Conservation (phyloP, 2,329 filamentous ascomycete genomes). For the Paecilomyces variotii region DNA sequence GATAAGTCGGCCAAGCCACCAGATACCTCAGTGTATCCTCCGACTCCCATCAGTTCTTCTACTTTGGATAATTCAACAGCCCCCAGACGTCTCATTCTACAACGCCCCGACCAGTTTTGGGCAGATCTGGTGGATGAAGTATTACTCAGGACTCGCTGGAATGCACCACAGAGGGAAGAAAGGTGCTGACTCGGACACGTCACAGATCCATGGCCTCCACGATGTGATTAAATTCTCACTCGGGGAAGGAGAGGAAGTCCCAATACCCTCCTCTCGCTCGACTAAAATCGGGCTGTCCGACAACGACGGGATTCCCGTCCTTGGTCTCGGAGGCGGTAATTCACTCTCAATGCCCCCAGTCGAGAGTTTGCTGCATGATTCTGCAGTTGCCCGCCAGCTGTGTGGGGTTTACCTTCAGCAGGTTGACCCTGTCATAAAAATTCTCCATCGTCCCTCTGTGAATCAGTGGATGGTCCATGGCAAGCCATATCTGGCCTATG, state of each 20-base stretch:
- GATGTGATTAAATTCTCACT: neutral
- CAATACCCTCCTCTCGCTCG: neutral
- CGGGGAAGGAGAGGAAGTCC: neutral
- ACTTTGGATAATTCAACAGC: neutral
- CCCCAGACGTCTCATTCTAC: neutral
- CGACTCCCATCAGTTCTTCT: too few species aligned
- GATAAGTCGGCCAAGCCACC: neutral
- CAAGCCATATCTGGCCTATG: conserved; percentile 2
- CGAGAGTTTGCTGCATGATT: neutral
- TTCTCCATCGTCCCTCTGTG: conserved; percentile 14
- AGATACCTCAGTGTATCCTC: neutral
- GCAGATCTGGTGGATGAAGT: neutral
- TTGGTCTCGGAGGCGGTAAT: neutral
- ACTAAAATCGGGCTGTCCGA: neutral
- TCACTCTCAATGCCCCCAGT: neutral
- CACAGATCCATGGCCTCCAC: neutral
- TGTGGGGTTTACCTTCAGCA: conserved; percentile 11
- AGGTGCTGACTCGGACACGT: neutral
- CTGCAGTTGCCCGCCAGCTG: conserved; percentile 3
- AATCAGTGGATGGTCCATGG: conserved; percentile 8
- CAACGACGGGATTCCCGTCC: neutral
- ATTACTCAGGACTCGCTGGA: neutral
- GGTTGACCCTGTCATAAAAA: conserved; percentile 12
- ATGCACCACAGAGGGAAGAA: neutral
- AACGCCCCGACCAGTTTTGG: neutral